Conservation (phyloP, 257 asterid species). For the Jaltomata sinuosa region DNA sequence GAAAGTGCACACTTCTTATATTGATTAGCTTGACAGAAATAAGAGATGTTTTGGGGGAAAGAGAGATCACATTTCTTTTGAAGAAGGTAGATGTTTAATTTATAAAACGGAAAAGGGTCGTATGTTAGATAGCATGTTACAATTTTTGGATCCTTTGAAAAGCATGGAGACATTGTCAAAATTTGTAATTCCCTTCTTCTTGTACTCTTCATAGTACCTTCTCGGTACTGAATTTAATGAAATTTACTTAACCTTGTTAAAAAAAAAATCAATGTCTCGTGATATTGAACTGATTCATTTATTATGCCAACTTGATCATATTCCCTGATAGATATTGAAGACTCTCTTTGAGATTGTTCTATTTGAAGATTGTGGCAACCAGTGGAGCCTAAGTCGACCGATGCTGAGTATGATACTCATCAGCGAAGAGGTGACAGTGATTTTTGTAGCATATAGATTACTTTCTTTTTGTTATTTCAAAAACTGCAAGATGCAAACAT, state of each 20-base stretch:
- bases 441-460: not conserved
- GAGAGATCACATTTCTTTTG: not conserved
- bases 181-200: not conserved
- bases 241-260: too few species aligned
- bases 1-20: not conserved
- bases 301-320: not conserved
- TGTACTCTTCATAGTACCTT: not conserved
- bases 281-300: not conserved
- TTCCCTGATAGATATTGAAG: slow-evolving; percentile 60
- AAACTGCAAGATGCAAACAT: not conserved
- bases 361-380: slow-evolving; percentile 91
- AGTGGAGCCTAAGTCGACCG: slow-evolving; percentile 96
- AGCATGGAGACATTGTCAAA: not conserved
- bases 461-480: not conserved
- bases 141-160: not conserved
- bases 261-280: not conserved
- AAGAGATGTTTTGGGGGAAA: not conserved
- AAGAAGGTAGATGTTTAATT: not conserved
- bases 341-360: slow-evolving; percentile 91
- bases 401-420: slow-evolving; percentile 92
- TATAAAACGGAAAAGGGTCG: not conserved
- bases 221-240: not conserved
- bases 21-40: not conserved
- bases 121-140: not conserved
- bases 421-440: slow-evolving; percentile 63